phyloP scores from a whole-genome alignment of 306 rosid species.

The Medicago truncatula region DNA sequence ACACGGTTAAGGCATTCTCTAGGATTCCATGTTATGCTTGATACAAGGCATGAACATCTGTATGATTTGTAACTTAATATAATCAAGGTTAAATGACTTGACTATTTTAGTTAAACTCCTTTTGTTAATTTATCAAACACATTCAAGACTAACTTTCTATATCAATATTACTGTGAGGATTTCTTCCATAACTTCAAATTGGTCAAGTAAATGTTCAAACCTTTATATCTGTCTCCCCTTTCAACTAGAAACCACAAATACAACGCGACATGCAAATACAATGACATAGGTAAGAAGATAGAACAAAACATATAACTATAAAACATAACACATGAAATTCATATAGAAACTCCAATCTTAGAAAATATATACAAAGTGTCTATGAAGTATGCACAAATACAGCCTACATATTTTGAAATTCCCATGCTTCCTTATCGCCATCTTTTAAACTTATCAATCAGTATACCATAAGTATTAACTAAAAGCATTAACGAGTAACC shows the following conservation, averaged over 20 bases:
- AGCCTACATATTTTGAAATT: not conserved
- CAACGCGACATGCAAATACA: not conserved
- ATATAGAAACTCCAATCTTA: not conserved
- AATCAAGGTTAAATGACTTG: not conserved
- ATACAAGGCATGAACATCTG: not conserved
- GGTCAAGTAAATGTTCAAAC: not conserved
- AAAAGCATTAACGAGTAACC: not conserved
- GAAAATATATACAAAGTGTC: not conserved
- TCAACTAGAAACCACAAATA: conserved; percentile 1
- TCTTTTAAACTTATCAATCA: not conserved
- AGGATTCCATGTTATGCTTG: not conserved
- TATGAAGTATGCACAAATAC: not conserved
- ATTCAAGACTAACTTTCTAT: not conserved
- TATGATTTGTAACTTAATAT: not conserved
- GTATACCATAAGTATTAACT: not conserved
- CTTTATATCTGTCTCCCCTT: not conserved
- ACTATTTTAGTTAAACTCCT: not conserved
- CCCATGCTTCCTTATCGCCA: not conserved
- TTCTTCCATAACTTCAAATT: conserved; percentile 14
- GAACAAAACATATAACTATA: not conserved
- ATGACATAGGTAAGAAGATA: not conserved
- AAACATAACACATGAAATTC: not conserved
- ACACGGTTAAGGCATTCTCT: too few relatives aligned
- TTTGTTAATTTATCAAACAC: not conserved
- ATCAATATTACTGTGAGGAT: not conserved